Evolutionary conservation across 805 yeast species (phyloP).

Genomic region (Candida silvatica): DNA sequence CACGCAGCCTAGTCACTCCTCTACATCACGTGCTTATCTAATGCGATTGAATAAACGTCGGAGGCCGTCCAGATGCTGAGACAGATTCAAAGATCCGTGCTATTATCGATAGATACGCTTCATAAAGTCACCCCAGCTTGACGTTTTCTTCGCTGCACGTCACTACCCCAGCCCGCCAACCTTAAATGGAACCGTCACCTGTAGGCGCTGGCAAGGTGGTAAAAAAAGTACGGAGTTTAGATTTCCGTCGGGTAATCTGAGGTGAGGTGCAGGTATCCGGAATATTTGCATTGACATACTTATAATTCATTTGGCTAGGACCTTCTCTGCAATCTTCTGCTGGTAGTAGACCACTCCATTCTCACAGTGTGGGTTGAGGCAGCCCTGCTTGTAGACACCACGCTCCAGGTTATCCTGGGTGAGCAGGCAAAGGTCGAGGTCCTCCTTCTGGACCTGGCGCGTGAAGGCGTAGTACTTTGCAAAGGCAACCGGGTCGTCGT

Average conservation of each 20-base stretch:
- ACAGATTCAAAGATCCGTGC: no score
- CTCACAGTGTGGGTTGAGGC: conserved; percentile 15
- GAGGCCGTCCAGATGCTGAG: no score
- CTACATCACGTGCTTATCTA: no score
- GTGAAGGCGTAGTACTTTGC: conserved; percentile 21
- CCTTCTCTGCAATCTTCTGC: conserved; percentile 11
- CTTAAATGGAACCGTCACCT: no score
- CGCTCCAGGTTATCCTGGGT: conserved; percentile 17
- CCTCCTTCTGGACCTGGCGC: conserved; percentile 23
- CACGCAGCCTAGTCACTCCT: no score
- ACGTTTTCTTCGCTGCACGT: no score
- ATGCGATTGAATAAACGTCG: no score
- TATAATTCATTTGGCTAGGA: conserved; percentile 7
- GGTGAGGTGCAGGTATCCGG: background rate
- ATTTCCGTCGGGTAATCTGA: background rate
- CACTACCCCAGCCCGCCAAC: no score
- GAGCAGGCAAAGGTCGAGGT: conserved; percentile 21
- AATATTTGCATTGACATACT: background rate
- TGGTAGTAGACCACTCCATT: conserved; percentile 17
- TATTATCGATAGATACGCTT: no score
- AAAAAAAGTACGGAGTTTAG: no score
- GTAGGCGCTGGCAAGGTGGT: no score
- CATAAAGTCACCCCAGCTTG: no score
- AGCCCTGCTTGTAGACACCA: conserved; percentile 18
- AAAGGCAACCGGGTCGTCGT: conserved; percentile 18